Base-by-base conservation (phyloP, 2,329 filamentous ascomycete genomes). In the Colletotrichum salicis region DNA sequence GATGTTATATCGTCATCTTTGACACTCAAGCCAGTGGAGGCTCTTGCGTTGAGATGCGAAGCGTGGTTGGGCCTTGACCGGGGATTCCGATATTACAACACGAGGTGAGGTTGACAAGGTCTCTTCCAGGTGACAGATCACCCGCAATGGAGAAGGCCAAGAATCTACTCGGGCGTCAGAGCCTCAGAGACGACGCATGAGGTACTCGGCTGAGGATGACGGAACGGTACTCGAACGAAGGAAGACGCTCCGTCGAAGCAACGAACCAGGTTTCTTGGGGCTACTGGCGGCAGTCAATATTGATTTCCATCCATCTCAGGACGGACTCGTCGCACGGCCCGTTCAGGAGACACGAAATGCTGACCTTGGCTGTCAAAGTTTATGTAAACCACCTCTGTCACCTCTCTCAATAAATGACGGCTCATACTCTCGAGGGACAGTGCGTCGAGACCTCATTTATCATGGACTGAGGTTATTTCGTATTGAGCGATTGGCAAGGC, bases 121-220 rank as follows among this genome's bases (percentile, higher is more conserved):
- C 27, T 54, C 45, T 54, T 11, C 33, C n/a, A 57, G 54, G 54
- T 64, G 54, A 70, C 45, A 55, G 24, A 55, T 64, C 67, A 59
- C 24, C 24, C 33, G 15, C 54, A 29, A 15, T 24, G 61, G 61
- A 63, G 45, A 51, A 54, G 15, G 10, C 62, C 41, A n/a, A 33
- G 41, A 63, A 41, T 33, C 55, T 33, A 33, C 61, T 29, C 41
- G 11, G 11, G 31, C n/a, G 33, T 55, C 8, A 19, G 41, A 48
- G 41, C 19, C 41, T 48, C 41, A 48, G 41, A 48, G 41, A n/a
- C 10, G 19, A 35, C 56, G 33, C 52, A 54, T 55, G 19, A 5
- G 41, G 55, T 33, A 59, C 24, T 33, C 24, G 13, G 13, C 61
- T 55, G 55, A 48, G 60, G 6, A 64, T 5, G 27, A 41, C 48